phyloP scores from a whole-genome alignment of 768 basidiomycete species.

The Mycena rosella region DNA sequence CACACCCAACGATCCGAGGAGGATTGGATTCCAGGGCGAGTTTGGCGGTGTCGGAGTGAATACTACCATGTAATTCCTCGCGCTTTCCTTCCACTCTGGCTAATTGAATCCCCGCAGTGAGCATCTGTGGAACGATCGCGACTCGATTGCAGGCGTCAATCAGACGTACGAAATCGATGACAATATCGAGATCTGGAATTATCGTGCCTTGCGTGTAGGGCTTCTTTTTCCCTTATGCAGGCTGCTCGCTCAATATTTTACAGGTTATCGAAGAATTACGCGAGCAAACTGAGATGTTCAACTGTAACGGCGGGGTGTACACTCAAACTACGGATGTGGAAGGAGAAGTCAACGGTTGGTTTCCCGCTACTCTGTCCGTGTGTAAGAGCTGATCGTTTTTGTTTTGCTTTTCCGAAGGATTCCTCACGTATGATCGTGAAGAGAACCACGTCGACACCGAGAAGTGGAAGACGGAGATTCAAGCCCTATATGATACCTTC shows the following conservation, averaged over 20 bases:
- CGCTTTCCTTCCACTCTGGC: neutral
- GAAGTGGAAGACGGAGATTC: constrained; percentile 19
- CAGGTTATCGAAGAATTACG: constrained; percentile 15
- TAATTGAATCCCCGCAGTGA: constrained; percentile 3
- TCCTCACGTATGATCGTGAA: constrained; percentile 13
- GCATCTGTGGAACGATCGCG: constrained; percentile 12
- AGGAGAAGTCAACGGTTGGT: constrained; percentile 12
- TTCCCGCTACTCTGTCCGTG: neutral
- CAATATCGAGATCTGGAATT: constrained; percentile 11
- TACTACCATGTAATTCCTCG: constrained; percentile 1
- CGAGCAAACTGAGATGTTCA: constrained; percentile 18
- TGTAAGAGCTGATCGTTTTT: neutral
- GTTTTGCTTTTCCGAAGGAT: neutral
- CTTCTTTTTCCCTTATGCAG: neutral
- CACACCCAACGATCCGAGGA: constrained; percentile 3
- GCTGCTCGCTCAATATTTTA: neutral
- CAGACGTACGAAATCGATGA: constrained; percentile 18
- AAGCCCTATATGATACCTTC: constrained; percentile 13
- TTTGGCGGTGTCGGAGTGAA: constrained; percentile 14
- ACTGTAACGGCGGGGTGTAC: constrained; percentile 16
- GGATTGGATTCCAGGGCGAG: constrained; percentile 17
- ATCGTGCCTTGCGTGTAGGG: constrained; percentile 8
- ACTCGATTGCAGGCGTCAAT: constrained; percentile 1
- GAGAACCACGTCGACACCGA: constrained; percentile 12
- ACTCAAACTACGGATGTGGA: constrained; percentile 17